Conservation (phyloP, 1,139 yeast species). For the Geotrichum bryndzae region DNA sequence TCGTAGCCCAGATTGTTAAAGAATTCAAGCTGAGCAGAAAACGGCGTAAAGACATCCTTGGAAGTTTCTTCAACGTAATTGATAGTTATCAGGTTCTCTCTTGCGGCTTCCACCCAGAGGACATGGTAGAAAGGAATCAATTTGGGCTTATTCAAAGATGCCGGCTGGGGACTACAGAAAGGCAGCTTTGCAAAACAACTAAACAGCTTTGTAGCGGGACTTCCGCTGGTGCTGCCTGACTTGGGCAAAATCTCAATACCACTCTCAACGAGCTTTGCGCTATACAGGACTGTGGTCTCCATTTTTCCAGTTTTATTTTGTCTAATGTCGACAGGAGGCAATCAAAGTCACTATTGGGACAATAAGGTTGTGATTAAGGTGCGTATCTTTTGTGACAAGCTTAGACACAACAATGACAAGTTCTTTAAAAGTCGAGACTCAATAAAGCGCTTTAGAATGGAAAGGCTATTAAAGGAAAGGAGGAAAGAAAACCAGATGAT, state of each 20-base stretch:
- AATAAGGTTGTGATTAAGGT: not conserved
- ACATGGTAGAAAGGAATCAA: slow-evolving; percentile 20
- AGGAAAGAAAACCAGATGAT: too few species aligned
- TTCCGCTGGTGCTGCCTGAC: not conserved
- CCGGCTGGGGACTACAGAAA: not conserved
- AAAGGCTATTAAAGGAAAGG: not conserved
- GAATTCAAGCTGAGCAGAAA: not conserved
- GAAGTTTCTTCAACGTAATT: slow-evolving; percentile 5
- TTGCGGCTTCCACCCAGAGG: slow-evolving; percentile 10
- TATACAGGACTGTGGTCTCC: not conserved
- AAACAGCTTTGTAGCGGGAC: not conserved
- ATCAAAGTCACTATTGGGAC: not conserved
- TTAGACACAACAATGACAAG: not conserved
- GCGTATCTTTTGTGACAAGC: too few species aligned
- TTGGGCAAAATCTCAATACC: slow-evolving; percentile 1
- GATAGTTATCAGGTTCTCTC: not conserved
- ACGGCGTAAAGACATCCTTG: not conserved
- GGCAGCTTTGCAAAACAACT: not conserved
- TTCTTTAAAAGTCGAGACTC: too few species aligned
- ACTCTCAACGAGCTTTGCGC: not conserved
- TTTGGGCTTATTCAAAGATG: not conserved
- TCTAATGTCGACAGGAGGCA: too few species aligned
- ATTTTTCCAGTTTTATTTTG: not conserved
- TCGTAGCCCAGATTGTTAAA: not conserved
- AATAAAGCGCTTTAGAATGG: not conserved